Base-by-base conservation (phyloP, 2,329 filamentous ascomycete species). In the Tetracladium maxilliforme region DNA sequence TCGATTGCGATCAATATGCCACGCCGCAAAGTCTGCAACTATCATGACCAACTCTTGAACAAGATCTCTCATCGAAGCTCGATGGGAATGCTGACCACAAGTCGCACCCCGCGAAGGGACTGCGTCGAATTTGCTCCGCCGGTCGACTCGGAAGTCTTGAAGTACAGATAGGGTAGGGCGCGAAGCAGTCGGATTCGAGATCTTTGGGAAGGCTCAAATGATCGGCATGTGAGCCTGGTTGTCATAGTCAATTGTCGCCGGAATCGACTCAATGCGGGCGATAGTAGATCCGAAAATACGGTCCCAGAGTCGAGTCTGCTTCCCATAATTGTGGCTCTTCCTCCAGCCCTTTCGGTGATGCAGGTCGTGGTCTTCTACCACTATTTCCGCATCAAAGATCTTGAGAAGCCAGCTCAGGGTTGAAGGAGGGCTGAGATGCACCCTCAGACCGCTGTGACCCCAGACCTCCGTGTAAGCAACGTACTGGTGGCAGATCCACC, bases 401-500 rank as follows among this genome's bases (percentile, higher is more conserved):
- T 38, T 35, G n/a, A 56, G 34, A 3, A 56, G 24, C 40, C 43
- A 49, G 10, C 35, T 44, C 13, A 53, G 30, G 0, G 49, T 44
- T 2, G 42, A 44, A 0, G 54, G 49, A 1, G 49, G 42, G 1
- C 40, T 43, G 1, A 43, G 35, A 24, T 47, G 44, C 7, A 58
- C 24, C 2, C 54, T 47, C 10, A 58, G 30, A 2, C 52, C 51
- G 16, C 43, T 49, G 24, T 56, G 52, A 4, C 52, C 52, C 14
- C 40, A 35, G 4, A 54, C 25, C 28, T 56, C 52, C 10, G 49
- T 36, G 34, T 47, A 58, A 9, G 52, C 41, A 16, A 59, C 40
- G 25, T 55, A 59, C 26, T 52, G 42, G 25, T 56, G 48, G 33
- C 54, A 58, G 11, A 59, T 32, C 54, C 54, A 59, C 52, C 49